Conservation (phyloP, 2,329 filamentous ascomycete species). For the Neobulgaria alba region DNA sequence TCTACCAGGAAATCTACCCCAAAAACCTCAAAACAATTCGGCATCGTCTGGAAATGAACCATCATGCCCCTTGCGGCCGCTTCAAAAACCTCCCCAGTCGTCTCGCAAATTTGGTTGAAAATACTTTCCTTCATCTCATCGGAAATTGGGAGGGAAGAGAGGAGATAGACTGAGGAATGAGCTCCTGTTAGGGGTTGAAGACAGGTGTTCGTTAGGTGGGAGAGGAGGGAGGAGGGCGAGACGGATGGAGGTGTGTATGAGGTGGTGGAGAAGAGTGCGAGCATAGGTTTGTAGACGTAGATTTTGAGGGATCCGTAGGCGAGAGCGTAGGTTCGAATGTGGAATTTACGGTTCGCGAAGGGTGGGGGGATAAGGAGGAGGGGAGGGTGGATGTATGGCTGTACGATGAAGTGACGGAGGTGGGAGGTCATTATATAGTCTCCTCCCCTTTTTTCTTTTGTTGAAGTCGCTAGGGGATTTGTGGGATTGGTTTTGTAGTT, state of each 20-base stretch:
- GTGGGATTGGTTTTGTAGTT: too few species aligned
- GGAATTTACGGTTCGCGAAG: constrained; percentile 69
- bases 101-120: constrained; percentile 62
- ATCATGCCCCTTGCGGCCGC: constrained; percentile 77
- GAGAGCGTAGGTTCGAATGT: constrained; percentile 86
- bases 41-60: constrained; percentile 83
- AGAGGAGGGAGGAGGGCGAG: constrained; percentile 41
- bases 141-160: constrained; percentile 32
- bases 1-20: constrained; percentile 88
- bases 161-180: constrained; percentile 29
- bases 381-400: constrained; percentile 88
- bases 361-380: constrained; percentile 77
- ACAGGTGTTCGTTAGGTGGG: constrained; percentile 92
- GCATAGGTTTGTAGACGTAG: constrained; percentile 84
- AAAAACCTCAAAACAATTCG: constrained; percentile 86
- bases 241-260: constrained; percentile 59
- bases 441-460: constrained; percentile 35
- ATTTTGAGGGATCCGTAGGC: constrained; percentile 70
- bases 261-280: constrained; percentile 79
- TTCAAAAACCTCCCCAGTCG: constrained; percentile 75
- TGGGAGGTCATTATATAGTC: constrained; percentile 74
- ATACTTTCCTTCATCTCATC: constrained; percentile 42
- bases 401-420: constrained; percentile 89
- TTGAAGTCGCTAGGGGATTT: constrained; percentile 37
- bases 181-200: constrained; percentile 58